Evolutionary conservation across 2,329 filamentous ascomycete genomes (phyloP), one percentile per base, ranked within the genome.

Genomic region (Colletotrichum brevisporum): DNA sequence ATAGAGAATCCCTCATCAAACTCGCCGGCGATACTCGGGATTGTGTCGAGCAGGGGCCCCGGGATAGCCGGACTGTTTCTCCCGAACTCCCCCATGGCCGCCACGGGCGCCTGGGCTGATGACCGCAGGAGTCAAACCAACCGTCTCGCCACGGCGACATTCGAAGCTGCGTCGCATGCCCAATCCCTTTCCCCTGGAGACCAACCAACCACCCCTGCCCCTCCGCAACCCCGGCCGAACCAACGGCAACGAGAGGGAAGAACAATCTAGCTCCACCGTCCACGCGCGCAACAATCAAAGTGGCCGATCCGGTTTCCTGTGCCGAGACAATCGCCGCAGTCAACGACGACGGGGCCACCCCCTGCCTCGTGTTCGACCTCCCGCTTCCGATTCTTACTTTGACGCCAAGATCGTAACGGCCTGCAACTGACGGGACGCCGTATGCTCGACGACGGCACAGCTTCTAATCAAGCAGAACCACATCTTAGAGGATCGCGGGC

Each of bases 281-380:
- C 58, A 57, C 45, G 58, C 64, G 57, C 57, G 63, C 51, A 50
- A 18, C 47, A 36, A 15, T 36, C 9, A 18, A 52, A 52, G 27
- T 39, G 57, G 65, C 13, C 47, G 60, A 68, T 68, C 65, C 60
- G 54, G 60, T 58, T 53, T 18, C 41, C 48, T 45, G 39, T 64
- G 61, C 65, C 60, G 53, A 68, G 65, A 64, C 48, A 27, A 39
- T 10, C 13, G 45, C 39, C n/a, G 47, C 59, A 13, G 31, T 31
- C 31, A 36, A 31, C 45, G 52, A 24, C 52, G 52, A 21, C 60
- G 43, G 24, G 60, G 21, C 47, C 60, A 41, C 27, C 27, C 61
- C 61, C 48, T 47, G 53, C 41, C 65, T 58, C 16, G 60, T 52
- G 47, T 53, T 39, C n/a, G 13, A 16, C 21, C 4, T 27, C 45